Percentiles rank a stretch among this genome's conserved stretches.
phyloP scores from a whole-genome alignment of 176 grass and related monocot species.

The Oryza nivara region DNA sequence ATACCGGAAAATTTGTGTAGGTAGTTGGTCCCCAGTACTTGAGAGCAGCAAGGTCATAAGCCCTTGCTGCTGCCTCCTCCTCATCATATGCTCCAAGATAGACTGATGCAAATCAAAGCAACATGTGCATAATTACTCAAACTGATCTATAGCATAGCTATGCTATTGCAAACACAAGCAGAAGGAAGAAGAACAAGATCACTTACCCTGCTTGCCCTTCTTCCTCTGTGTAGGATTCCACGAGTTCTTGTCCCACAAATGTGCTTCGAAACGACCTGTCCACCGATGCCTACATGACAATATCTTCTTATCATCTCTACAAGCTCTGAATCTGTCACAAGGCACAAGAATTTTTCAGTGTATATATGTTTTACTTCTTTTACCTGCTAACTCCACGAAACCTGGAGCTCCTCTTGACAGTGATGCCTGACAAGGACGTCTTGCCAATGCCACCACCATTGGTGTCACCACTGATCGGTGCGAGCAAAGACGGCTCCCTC shows the following conservation, averaged over 20 bases:
- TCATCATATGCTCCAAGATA: slow-evolving; percentile 71
- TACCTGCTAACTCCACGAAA: slow-evolving; percentile 78
- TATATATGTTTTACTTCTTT: neutral
- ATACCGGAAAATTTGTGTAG: slow-evolving; percentile 70
- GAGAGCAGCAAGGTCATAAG: slow-evolving; percentile 73
- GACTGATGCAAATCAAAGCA: slow-evolving; percentile 28
- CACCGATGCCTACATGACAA: slow-evolving; percentile 55
- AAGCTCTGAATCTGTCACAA: no score
- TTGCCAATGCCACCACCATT: slow-evolving; percentile 38
- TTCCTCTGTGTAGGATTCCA: slow-evolving; percentile 76
- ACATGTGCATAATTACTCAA: neutral
- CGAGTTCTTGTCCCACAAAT: slow-evolving; percentile 76
- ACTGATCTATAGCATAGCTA: neutral
- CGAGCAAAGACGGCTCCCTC: slow-evolving; percentile 41
- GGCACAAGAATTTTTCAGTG: no score
- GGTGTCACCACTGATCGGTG: neutral
- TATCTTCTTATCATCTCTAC: no score
- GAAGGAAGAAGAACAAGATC: neutral
- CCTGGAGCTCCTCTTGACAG: slow-evolving; percentile 69
- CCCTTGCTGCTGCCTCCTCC: slow-evolving; percentile 73
- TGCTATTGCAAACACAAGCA: neutral
- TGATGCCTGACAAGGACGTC: slow-evolving; percentile 13
- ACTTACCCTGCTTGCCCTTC: slow-evolving; percentile 73
- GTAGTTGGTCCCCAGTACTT: slow-evolving; percentile 78
- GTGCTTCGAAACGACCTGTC: slow-evolving; percentile 73